phyloP scores from a whole-genome alignment of 805 yeast genomes.

The Torulaspora maleeae region DNA sequence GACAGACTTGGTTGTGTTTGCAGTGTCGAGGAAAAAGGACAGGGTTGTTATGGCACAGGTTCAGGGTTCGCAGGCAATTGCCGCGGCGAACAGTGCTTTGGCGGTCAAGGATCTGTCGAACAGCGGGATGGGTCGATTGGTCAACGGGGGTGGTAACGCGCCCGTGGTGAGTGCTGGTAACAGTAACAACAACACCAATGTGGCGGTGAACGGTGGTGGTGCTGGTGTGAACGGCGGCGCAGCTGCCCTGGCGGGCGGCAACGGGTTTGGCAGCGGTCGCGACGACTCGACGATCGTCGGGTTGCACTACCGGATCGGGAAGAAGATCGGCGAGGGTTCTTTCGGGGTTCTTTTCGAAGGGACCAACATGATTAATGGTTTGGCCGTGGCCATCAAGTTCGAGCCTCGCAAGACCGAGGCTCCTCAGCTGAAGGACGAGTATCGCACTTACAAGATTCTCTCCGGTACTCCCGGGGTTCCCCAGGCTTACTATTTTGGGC shows the following conservation, averaged over 20 bases:
- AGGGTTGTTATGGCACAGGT: conserved; percentile 7
- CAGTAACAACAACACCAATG: conserved; percentile 6
- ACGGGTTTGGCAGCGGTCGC: conserved; percentile 11
- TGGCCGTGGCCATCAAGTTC: conserved; percentile 93
- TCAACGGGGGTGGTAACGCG: conserved; percentile 15
- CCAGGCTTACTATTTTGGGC: conserved; percentile 96
- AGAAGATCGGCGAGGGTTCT: conserved; percentile 97
- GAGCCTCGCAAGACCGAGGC: conserved; percentile 97
- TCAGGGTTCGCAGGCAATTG: conserved; percentile 8
- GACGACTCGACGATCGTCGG: conserved; percentile 56
- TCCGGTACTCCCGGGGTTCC: conserved; percentile 85
- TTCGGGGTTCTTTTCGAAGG: conserved; percentile 98
- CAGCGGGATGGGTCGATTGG: conserved; percentile 14
- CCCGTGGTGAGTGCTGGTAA: conserved; percentile 5
- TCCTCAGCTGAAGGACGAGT: conserved; percentile 95
- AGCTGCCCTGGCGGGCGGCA: not conserved
- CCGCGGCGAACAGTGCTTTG: conserved; percentile 19
- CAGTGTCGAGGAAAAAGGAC: not conserved
- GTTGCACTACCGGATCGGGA: conserved; percentile 92
- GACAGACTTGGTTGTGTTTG: conserved; percentile 1
- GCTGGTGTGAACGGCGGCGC: not conserved
- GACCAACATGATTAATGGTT: conserved; percentile 81
- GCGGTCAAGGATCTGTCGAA: conserved; percentile 17
- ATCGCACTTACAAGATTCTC: conserved; percentile 86
- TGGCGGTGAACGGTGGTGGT: conserved; percentile 6